Percentiles rank a stretch among this genome's conserved stretches.
Conservation (phyloP, 345 rosid species). For the Lagerstroemia speciosa region DNA sequence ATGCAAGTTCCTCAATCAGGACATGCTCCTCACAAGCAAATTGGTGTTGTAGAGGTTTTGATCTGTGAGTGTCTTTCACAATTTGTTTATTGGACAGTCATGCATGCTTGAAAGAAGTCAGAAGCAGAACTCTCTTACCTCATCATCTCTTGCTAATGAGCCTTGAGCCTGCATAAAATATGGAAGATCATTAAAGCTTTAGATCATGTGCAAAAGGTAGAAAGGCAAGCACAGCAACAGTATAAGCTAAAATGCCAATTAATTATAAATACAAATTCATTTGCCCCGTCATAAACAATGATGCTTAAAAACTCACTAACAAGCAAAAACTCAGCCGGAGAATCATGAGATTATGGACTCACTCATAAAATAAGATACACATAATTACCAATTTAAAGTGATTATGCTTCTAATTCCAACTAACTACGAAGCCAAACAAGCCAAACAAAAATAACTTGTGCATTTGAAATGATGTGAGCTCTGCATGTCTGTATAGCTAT, state of each 20-base stretch:
- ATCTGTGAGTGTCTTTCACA: too few relatives aligned
- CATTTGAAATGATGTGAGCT: not conserved
- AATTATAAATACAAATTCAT: not conserved
- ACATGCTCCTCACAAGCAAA: not conserved
- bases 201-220: not conserved
- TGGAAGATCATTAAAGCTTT: constrained; percentile 3
- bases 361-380: not conserved
- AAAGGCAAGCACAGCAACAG: not conserved
- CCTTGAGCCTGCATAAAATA: constrained; percentile 55
- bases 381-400: not conserved
- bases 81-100: too few relatives aligned
- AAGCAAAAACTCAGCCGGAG: not conserved
- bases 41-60: too few relatives aligned
- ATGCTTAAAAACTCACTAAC: not conserved
- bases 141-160: constrained; percentile 83
- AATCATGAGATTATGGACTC: not conserved
- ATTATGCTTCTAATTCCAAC: not conserved
- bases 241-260: not conserved
- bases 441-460: not conserved
- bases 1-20: not conserved
- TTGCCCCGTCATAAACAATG: not conserved
- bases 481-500: not conserved
- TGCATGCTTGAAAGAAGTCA: not conserved
- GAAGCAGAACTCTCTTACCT: constrained; percentile 39
- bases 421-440: not conserved